phyloP scores from a whole-genome alignment of 2,329 filamentous ascomycete species.

The Pleurostoma richardsiae region DNA sequence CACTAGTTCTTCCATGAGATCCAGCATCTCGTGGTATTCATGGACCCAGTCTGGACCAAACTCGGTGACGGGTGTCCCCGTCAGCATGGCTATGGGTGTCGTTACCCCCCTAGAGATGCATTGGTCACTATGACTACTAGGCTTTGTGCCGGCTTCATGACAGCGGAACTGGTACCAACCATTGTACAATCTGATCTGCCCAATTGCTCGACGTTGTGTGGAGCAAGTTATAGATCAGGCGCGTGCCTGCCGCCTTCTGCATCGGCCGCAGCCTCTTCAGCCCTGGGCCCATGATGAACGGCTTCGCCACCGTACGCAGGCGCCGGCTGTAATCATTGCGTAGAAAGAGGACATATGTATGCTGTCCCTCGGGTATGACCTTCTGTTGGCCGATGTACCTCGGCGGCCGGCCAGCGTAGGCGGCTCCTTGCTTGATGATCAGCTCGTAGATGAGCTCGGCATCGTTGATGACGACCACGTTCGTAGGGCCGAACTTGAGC shows the following conservation, averaged over 20 bases:
- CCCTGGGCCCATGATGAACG: background rate
- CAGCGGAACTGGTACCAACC: background rate
- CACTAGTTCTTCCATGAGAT: background rate
- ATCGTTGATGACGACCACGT: background rate
- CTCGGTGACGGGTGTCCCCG: background rate
- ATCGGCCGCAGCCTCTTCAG: background rate
- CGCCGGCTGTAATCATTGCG: background rate
- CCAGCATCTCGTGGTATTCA: background rate
- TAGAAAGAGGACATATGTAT: background rate
- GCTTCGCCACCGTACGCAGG: background rate
- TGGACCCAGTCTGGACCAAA: background rate
- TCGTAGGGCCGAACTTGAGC: conserved; percentile 1
- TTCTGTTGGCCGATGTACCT: background rate
- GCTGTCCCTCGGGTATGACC: background rate
- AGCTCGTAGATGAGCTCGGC: background rate
- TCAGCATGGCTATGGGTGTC: background rate
- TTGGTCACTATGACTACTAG: background rate
- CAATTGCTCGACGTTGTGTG: background rate
- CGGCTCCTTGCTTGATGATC: background rate
- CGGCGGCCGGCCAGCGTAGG: background rate
- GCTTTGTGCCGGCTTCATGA: background rate
- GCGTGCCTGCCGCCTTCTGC: background rate
- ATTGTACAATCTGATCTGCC: background rate
- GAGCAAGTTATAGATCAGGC: background rate
- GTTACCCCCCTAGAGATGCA: background rate